These are phyloP conservation scores for Mucor velutinosus DNA, from an alignment of 371 early-diverging fungal genomes.

Conservation along the genomic window DNA sequence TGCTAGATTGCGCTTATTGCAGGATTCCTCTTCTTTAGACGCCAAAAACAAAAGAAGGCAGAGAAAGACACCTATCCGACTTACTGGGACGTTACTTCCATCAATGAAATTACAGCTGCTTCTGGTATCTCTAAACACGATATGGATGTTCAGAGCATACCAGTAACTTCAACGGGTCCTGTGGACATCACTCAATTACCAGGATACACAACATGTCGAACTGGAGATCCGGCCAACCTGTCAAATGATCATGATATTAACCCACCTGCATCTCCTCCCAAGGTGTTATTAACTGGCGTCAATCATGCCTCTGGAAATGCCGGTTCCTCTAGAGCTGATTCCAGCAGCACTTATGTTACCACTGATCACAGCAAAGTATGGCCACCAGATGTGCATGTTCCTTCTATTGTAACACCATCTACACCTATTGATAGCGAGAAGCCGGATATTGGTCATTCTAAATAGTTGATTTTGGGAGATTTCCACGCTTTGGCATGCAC, in stretches of 20 bases:
- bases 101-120: neutral
- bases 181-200: constrained; percentile 1
- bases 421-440: neutral
- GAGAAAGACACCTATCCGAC: constrained; percentile 3
- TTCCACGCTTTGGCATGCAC: too few species aligned
- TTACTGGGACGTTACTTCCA: constrained; percentile 17
- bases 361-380: neutral
- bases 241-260: constrained; percentile 8
- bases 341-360: neutral
- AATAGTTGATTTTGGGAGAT: neutral
- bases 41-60: neutral
- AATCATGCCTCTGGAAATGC: neutral
- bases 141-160: neutral
- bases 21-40: neutral
- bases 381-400: neutral
- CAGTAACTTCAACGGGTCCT: constrained; percentile 4
- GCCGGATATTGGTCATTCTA: neutral
- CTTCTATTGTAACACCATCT: constrained; percentile 5
- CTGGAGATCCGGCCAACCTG: constrained; percentile 7
- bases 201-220: constrained; percentile 6
- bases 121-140: neutral
- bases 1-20: constrained; percentile 1
- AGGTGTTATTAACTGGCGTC: neutral
- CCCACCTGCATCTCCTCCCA: neutral
- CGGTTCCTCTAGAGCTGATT: neutral